Conservation (phyloP, 2,329 filamentous ascomycete genomes). For the Aureobasidium mangrovei region DNA sequence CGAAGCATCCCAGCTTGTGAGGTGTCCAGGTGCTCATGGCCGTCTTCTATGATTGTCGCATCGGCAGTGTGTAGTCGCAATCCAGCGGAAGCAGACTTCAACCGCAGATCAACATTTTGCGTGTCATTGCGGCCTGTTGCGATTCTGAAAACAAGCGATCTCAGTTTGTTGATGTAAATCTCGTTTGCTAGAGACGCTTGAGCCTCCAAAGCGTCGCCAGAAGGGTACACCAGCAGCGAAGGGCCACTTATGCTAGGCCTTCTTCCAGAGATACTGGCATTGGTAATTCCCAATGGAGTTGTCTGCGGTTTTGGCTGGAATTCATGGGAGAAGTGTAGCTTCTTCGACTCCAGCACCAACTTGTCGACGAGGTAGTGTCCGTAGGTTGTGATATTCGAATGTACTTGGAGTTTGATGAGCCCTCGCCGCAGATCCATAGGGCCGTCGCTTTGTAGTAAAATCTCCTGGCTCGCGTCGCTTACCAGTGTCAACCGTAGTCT, state of each 20-base stretch:
- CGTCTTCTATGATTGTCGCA: constrained; percentile 33
- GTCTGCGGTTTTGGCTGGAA: constrained; percentile 44
- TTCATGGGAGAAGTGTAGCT: constrained; percentile 58
- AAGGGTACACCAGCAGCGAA: constrained; percentile 65
- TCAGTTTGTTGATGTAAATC: constrained; percentile 71
- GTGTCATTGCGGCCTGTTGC: constrained; percentile 65
- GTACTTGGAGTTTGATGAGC: constrained; percentile 42
- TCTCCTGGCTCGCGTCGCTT: constrained; percentile 53
- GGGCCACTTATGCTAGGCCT: constrained; percentile 30
- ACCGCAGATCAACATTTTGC: constrained; percentile 38
- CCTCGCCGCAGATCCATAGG: constrained; percentile 47
- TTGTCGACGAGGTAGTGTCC: constrained; percentile 70
- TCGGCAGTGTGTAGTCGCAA: constrained; percentile 49
- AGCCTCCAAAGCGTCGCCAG: constrained; percentile 58
- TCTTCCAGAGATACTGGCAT: constrained; percentile 27
- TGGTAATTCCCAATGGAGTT: constrained; percentile 40
- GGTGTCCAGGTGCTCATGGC: constrained; percentile 34
- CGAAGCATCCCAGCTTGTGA: constrained; percentile 39
- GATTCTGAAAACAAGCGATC: constrained; percentile 66
- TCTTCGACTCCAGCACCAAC: constrained; percentile 55
- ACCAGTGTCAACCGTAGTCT: constrained; percentile 54
- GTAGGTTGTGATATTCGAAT: constrained; percentile 52
- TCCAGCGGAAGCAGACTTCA: constrained; percentile 53
- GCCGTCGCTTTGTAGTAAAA: constrained; percentile 50
- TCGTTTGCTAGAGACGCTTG: constrained; percentile 57